Evolutionary conservation across 129 eudicot species (phyloP).

Genomic region (Silybum marianum): DNA sequence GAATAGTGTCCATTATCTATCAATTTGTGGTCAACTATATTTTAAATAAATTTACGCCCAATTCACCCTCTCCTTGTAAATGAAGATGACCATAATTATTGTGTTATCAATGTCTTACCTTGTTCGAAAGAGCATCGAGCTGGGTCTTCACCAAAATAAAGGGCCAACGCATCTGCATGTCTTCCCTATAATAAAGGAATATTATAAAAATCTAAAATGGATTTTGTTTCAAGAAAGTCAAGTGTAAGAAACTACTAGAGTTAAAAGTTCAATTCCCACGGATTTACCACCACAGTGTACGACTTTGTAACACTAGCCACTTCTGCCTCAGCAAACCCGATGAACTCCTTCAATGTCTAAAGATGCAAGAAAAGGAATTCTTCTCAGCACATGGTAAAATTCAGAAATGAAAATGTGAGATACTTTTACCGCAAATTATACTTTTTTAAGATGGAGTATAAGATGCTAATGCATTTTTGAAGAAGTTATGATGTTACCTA

Average conservation of each 20-base stretch:
- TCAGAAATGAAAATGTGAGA: neutral
- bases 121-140: slow-evolving; percentile 94
- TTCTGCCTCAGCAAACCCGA: slow-evolving; percentile 72
- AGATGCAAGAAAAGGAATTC: slow-evolving; percentile 2
- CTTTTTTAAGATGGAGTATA: neutral
- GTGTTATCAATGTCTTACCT: slow-evolving; percentile 49
- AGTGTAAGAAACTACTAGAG: neutral
- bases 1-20: too few species aligned
- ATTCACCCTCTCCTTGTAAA: too few species aligned
- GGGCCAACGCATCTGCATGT: slow-evolving; percentile 93
- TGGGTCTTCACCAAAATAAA: slow-evolving; percentile 97
- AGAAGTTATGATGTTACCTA: slow-evolving; percentile 26
- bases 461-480: neutral
- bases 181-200: slow-evolving; percentile 67
- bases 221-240: neutral
- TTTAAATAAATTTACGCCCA: too few species aligned
- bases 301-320: slow-evolving; percentile 62
- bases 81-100: neutral
- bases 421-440: neutral
- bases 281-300: slow-evolving; percentile 78
- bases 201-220: neutral
- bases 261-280: slow-evolving; percentile 13
- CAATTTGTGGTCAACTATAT: too few species aligned
- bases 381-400: neutral
- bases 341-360: slow-evolving; percentile 75